Evolutionary conservation across 805 yeast genomes (phyloP), one percentile per base, ranked within the genome.

Genomic region (Metschnikowia orientalis): DNA sequence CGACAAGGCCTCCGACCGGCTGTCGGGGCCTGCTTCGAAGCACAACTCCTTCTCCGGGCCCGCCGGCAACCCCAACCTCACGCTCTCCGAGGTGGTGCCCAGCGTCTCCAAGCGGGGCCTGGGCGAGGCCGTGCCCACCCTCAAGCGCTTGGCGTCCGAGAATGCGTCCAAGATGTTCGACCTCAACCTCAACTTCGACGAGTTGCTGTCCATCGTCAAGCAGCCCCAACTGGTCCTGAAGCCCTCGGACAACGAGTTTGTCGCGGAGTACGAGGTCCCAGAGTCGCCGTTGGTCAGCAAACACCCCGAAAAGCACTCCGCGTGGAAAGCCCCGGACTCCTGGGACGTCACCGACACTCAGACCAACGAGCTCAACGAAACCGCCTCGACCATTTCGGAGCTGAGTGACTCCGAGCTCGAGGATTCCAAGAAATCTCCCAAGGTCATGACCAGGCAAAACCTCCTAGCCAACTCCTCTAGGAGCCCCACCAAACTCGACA

Each of bases 141-240:
- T 9, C 12, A 13, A 30, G 18, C 20, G 26, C 15, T 22, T 29
- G 16, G 32, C 32, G 4, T 29, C 31, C 21, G 23, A 29, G 10
- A 29, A 29, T 20, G 21, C 32, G 11, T 38, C 43, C 8, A 41
- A 41, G 22, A 43, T 47, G 5, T 59, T 59, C 28, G 60, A 67
- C 15, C 61, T 75, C 18, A 75, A 74, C 33, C 61, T 73, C 37
- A 69, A 72, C 40, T 49, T 72, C 21, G 60, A 61, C 30, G 73
- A 74, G 42, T 72, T 75, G 73, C 56, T 63, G 21, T 76, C 76
- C 6, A 75, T 75, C 37, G 59, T 75, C 26, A 62, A 59, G 32
- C 45, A 53, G 3, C 52, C 56, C 2, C 24, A 28, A 8, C 19
- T 16, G 6, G 17, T 9, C 2, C 25, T 6, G 21, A 29, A 22